A percentile compares a stretch with the other conserved stretches of the same genome.
Evolutionary conservation across 1,284 basidiomycete genomes (phyloP).

Genomic region (Marasmius tenuissimus): DNA sequence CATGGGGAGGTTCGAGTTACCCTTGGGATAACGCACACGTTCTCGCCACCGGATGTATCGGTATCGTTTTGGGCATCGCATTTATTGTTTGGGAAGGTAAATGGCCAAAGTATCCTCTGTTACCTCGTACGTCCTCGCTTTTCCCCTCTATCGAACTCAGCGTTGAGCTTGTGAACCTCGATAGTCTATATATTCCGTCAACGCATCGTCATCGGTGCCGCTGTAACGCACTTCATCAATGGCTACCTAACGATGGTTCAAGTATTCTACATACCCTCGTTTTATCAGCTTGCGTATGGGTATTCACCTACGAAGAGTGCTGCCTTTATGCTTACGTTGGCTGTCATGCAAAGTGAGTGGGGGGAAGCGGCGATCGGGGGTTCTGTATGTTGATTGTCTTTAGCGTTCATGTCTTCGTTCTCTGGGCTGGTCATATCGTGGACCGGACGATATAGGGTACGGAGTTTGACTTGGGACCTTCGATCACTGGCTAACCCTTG

Average conservation of each 20-base stretch:
- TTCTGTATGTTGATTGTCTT: neutral
- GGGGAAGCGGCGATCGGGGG: too few species aligned
- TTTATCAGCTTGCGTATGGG: slow-evolving; percentile 22
- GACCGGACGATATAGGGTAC: slow-evolving; percentile 21
- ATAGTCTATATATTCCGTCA: slow-evolving; percentile 17
- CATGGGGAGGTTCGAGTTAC: slow-evolving; percentile 20
- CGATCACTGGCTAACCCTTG: neutral
- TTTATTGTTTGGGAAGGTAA: slow-evolving; percentile 21
- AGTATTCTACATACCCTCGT: slow-evolving; percentile 22
- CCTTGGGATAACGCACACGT: slow-evolving; percentile 12
- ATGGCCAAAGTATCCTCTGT: slow-evolving; percentile 3
- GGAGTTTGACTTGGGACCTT: neutral
- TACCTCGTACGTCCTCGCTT: slow-evolving; percentile 2
- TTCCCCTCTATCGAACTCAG: neutral
- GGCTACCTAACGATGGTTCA: slow-evolving; percentile 23
- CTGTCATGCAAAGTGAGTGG: slow-evolving; percentile 19
- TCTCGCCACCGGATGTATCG: slow-evolving; percentile 11
- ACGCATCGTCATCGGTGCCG: slow-evolving; percentile 20
- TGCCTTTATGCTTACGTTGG: slow-evolving; percentile 18
- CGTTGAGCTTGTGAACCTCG: neutral
- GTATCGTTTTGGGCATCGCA: slow-evolving; percentile 8
- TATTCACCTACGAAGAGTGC: slow-evolving; percentile 24
- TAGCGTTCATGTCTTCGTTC: slow-evolving; percentile 13
- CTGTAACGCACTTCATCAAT: slow-evolving; percentile 22
- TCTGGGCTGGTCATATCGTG: slow-evolving; percentile 19